These are phyloP conservation scores for Salix koriyanagi DNA, from an alignment of 345 rosid species.

Conservation along the genomic window DNA sequence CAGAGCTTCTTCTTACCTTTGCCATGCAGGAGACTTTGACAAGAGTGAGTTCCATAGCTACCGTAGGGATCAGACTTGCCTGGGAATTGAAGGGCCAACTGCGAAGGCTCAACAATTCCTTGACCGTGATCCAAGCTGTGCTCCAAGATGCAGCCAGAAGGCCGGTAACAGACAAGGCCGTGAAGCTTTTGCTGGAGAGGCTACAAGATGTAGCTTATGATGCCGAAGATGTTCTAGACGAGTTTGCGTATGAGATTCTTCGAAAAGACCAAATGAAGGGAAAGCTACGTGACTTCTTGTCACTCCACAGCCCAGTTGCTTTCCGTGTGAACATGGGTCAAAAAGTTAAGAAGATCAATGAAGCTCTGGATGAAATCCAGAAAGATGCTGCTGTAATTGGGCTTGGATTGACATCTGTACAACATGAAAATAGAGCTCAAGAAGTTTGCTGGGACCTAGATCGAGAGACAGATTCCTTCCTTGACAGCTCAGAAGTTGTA, in stretches of 20 bases:
- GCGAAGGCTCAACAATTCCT: neutral
- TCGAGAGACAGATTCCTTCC: too few relatives aligned
- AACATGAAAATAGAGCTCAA: too few relatives aligned
- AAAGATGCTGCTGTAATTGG: neutral
- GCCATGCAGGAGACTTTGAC: too few relatives aligned
- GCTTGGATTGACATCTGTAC: neutral
- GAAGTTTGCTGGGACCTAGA: too few relatives aligned
- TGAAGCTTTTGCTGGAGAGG: neutral
- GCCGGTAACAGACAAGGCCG: neutral
- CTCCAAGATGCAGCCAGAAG: neutral
- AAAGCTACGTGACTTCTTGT: neutral
- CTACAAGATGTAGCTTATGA: constrained; percentile 1
- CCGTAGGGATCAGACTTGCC: too few relatives aligned
- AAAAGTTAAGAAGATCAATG: neutral
- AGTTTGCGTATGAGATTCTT: neutral
- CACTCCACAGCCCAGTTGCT: neutral
- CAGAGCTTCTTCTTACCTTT: too few relatives aligned
- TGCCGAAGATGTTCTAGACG: constrained; percentile 4
- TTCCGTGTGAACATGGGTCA: neutral
- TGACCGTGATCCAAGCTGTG: too few relatives aligned
- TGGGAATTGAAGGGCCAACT: too few relatives aligned
- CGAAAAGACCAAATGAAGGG: neutral
- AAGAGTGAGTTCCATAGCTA: too few relatives aligned
- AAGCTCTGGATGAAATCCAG: neutral
- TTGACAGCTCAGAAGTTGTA: neutral